Conservation (phyloP, 1,284 basidiomycete species). For the Amylostereum areolatum region DNA sequence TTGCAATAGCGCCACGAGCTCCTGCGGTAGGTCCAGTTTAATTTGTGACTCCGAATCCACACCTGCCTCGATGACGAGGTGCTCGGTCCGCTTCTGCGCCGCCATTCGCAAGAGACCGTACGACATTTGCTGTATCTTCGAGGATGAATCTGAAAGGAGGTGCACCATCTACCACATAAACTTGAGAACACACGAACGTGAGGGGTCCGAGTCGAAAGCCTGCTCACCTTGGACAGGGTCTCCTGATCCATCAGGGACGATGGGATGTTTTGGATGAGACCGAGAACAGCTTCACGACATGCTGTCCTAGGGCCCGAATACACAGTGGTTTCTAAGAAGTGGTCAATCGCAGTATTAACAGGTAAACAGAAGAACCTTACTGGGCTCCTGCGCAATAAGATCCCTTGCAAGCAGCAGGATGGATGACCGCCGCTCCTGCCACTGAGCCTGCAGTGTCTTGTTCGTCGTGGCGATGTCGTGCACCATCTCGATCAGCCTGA, state of each 20-base stretch:
- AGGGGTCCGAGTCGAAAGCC: not conserved
- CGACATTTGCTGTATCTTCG: conserved; percentile 64
- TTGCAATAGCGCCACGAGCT: conserved; percentile 63
- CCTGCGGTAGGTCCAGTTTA: conserved; percentile 53
- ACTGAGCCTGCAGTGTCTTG: conserved; percentile 64
- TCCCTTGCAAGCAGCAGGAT: conserved; percentile 56
- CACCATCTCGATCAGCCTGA: conserved; percentile 65
- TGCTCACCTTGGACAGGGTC: conserved; percentile 55
- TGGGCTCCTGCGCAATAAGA: conserved; percentile 44
- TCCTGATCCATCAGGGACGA: conserved; percentile 56
- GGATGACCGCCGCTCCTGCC: conserved; percentile 53
- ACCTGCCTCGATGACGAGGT: conserved; percentile 81
- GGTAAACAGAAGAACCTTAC: conserved; percentile 30
- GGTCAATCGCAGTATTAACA: not conserved
- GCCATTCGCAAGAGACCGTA: conserved; percentile 63
- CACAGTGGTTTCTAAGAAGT: conserved; percentile 25
- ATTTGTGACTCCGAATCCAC: conserved; percentile 55
- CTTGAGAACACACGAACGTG: not conserved
- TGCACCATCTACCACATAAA: conserved; percentile 58
- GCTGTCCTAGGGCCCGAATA: conserved; percentile 54
- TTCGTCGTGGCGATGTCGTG: conserved; percentile 71
- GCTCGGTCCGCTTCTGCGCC: conserved; percentile 65
- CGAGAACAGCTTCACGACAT: conserved; percentile 65
- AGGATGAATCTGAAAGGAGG: conserved; percentile 60
- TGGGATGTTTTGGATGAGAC: conserved; percentile 64